A percentile compares a stretch with the other conserved stretches of the same genome.
Evolutionary conservation across 2,329 filamentous ascomycete species (phyloP).

Genomic region (Parastagonospora avenae): DNA sequence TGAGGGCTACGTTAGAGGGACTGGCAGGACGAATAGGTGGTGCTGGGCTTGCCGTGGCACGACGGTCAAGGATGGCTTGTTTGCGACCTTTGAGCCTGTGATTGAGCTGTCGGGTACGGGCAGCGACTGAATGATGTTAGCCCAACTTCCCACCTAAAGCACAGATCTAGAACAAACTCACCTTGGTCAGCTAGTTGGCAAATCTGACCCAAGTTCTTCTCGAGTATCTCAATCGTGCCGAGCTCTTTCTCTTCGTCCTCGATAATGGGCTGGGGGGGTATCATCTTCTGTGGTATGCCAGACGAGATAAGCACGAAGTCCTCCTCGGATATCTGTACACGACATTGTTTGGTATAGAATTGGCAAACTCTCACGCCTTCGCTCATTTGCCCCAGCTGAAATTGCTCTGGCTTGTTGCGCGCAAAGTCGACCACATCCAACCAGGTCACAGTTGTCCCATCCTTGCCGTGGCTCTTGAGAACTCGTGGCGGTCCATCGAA

Average conservation of each 20-base stretch:
- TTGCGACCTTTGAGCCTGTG: slow-evolving; percentile 78
- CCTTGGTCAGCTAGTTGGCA: slow-evolving; percentile 82
- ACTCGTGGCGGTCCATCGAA: slow-evolving; percentile 81
- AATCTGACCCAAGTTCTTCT: slow-evolving; percentile 75
- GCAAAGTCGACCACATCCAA: slow-evolving; percentile 85
- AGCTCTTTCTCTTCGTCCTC: slow-evolving; percentile 88
- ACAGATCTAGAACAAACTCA: slow-evolving; percentile 34
- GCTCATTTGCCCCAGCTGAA: slow-evolving; percentile 70
- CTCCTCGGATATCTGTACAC: slow-evolving; percentile 85
- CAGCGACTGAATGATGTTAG: slow-evolving; percentile 58
- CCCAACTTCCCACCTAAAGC: not conserved
- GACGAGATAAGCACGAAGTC: slow-evolving; percentile 85
- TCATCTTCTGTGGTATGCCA: slow-evolving; percentile 80
- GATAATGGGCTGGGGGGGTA: slow-evolving; percentile 78
- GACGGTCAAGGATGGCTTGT: slow-evolving; percentile 71
- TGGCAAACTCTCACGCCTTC: slow-evolving; percentile 76
- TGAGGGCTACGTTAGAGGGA: slow-evolving; percentile 49
- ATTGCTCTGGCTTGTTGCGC: slow-evolving; percentile 77
- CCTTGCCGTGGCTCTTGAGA: slow-evolving; percentile 66
- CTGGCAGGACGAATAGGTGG: slow-evolving; percentile 43
- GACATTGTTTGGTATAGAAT: slow-evolving; percentile 79
- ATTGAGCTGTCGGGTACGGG: slow-evolving; percentile 76
- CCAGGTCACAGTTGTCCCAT: slow-evolving; percentile 72
- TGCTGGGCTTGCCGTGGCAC: slow-evolving; percentile 55
- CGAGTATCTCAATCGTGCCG: slow-evolving; percentile 81